phyloP scores from a whole-genome alignment of 1,284 basidiomycete genomes.

The Pyrrhoderma noxium region DNA sequence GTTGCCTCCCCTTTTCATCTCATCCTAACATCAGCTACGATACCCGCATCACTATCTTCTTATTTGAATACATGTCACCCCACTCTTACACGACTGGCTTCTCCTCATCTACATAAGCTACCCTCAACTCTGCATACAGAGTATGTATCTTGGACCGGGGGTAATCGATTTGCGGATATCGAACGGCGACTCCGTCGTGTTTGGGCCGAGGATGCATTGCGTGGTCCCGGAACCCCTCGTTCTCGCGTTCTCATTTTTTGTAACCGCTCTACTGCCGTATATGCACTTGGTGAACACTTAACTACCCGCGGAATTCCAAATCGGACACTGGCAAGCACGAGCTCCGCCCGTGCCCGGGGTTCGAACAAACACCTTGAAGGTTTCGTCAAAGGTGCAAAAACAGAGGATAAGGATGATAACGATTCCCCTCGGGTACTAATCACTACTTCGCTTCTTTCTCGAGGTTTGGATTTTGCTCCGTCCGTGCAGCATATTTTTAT shows the following conservation, averaged over 20 bases:
- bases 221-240: slow-evolving; percentile 23
- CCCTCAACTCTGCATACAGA: slow-evolving; percentile 64
- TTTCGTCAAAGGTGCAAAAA: slow-evolving; percentile 43
- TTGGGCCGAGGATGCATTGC: slow-evolving; percentile 63
- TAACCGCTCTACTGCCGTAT: slow-evolving; percentile 66
- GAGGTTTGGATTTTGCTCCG: slow-evolving; percentile 82
- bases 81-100: slow-evolving; percentile 56
- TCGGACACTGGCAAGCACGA: slow-evolving; percentile 54
- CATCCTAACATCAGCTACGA: slow-evolving; percentile 80
- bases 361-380: slow-evolving; percentile 68
- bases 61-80: slow-evolving; percentile 62
- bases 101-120: slow-evolving; percentile 72
- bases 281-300: slow-evolving; percentile 50
- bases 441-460: slow-evolving; percentile 86
- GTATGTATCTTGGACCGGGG: slow-evolving; percentile 69
- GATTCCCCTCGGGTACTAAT: slow-evolving; percentile 62
- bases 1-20: slow-evolving; percentile 67
- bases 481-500: slow-evolving; percentile 74
- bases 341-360: slow-evolving; percentile 50
- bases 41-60: slow-evolving; percentile 66
- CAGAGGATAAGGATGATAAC: slow-evolving; percentile 22
- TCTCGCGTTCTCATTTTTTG: slow-evolving; percentile 75
- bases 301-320: slow-evolving; percentile 53
- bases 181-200: slow-evolving; percentile 64
- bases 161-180: slow-evolving; percentile 72